Percentiles rank a stretch among this genome's conserved stretches.
phyloP scores from a whole-genome alignment of 805 yeast species.

The Tanozyma kutaoensis region DNA sequence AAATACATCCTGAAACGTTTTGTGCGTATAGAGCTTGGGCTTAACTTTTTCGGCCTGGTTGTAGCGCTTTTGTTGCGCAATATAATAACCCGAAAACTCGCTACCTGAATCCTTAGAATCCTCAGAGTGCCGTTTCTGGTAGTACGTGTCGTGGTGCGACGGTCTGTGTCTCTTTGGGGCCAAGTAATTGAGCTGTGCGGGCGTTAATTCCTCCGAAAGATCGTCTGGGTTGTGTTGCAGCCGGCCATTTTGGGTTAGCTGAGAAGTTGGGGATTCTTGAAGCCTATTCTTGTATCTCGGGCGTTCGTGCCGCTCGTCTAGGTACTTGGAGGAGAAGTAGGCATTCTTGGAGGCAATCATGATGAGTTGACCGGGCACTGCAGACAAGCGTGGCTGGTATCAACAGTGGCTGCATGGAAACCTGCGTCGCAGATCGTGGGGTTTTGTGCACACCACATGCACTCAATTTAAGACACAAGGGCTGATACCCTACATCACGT shows the following conservation, averaged over 20 bases:
- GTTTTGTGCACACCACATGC: too few relatives aligned
- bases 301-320: conserved; percentile 8
- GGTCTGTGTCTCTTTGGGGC: not conserved
- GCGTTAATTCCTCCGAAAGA: conserved; percentile 21
- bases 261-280: not conserved
- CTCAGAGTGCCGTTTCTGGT: not conserved
- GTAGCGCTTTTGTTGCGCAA: conserved; percentile 20
- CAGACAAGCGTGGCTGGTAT: too few relatives aligned
- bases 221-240: conserved; percentile 8
- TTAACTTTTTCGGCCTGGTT: conserved; percentile 16
- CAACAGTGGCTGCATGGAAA: too few relatives aligned
- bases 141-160: not conserved
- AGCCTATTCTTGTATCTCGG: not conserved
- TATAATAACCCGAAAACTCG: conserved; percentile 17
- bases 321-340: conserved; percentile 23
- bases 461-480: too few relatives aligned
- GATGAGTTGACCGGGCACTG: too few relatives aligned
- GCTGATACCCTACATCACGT: too few relatives aligned
- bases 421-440: too few relatives aligned
- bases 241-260: not conserved
- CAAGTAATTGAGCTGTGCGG: conserved; percentile 18
- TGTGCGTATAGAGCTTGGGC: conserved; percentile 24
- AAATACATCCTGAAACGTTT: conserved; percentile 25
- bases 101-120: not conserved
- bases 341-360: conserved; percentile 30